Conservation (phyloP, 371 early-diverging fungal species). For the Mortierella sp. region DNA sequence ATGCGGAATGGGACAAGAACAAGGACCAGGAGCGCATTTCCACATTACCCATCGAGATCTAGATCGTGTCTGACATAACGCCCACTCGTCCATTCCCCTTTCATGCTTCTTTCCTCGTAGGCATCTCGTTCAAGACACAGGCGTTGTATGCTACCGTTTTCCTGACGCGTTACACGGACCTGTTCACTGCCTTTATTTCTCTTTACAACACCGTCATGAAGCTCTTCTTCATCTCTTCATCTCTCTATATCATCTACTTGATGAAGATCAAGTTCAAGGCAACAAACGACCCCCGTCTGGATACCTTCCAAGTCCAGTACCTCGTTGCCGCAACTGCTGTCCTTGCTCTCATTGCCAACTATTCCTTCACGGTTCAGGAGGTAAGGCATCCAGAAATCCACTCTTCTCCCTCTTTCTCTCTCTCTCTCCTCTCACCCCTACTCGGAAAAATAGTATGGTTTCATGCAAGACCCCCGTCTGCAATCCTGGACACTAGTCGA, state of each 20-base stretch:
- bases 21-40: too few species aligned
- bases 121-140: constrained; percentile 98
- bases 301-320: constrained; percentile 93
- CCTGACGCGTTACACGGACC: constrained; percentile 95
- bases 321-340: constrained; percentile 76
- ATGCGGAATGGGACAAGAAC: too few species aligned
- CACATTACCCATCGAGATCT: too few species aligned
- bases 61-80: too few species aligned
- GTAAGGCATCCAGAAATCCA: too few species aligned
- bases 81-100: too few species aligned
- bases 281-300: constrained; percentile 91
- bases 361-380: constrained; percentile 76
- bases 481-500: too few species aligned
- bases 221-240: constrained; percentile 89
- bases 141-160: constrained; percentile 95
- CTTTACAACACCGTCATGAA: constrained; percentile 98
- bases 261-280: constrained; percentile 91
- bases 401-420: too few species aligned
- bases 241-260: constrained; percentile 90
- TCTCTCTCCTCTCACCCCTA: too few species aligned
- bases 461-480: too few species aligned
- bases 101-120: constrained; percentile 55
- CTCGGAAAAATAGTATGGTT: too few species aligned
- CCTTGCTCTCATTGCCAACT: constrained; percentile 78
- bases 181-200: constrained; percentile 78